These are phyloP conservation scores for Xylariaceae sp. DNA, from an alignment of 2,329 filamentous ascomycete species.

Conservation along the genomic window DNA sequence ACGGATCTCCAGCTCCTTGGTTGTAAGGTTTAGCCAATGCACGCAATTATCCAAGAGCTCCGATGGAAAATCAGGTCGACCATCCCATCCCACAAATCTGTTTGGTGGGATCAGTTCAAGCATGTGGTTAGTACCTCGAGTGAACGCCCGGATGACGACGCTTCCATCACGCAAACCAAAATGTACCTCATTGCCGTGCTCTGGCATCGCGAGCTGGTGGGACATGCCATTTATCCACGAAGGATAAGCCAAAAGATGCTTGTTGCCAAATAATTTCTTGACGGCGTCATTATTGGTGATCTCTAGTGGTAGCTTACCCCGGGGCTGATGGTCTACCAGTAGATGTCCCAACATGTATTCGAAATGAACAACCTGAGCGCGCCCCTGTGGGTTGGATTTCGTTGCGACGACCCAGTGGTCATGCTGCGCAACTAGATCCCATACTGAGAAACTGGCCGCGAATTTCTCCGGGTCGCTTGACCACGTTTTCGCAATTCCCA, in stretches of 20 bases:
- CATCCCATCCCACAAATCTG: too few relatives aligned
- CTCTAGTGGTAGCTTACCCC: constrained; percentile 45
- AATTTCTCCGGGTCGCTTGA: neutral
- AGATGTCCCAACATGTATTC: constrained; percentile 32
- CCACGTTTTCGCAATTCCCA: constrained; percentile 28
- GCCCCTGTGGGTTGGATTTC: neutral
- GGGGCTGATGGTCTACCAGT: constrained; percentile 31
- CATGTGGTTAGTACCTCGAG: too few relatives aligned
- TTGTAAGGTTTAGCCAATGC: too few relatives aligned
- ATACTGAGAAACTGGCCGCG: neutral
- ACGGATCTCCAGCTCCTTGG: too few relatives aligned
- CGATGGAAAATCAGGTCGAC: too few relatives aligned
- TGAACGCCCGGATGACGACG: too few relatives aligned
- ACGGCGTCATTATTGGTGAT: constrained; percentile 40
- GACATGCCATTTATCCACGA: constrained; percentile 51
- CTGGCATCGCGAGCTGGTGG: constrained; percentile 34
- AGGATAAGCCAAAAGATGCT: constrained; percentile 47
- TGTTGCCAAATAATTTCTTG: constrained; percentile 48
- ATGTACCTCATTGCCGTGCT: too few relatives aligned
- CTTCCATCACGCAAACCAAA: too few relatives aligned
- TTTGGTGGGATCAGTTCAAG: too few relatives aligned
- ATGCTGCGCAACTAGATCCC: constrained; percentile 16
- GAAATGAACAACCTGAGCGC: constrained; percentile 26
- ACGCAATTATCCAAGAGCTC: too few relatives aligned
- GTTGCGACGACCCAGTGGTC: constrained; percentile 17